Percentiles rank a stretch among this genome's conserved stretches.
Evolutionary conservation across 108 stramenopile species (phyloP).

Genomic region (Cyclostephanos invisitatus): DNA sequence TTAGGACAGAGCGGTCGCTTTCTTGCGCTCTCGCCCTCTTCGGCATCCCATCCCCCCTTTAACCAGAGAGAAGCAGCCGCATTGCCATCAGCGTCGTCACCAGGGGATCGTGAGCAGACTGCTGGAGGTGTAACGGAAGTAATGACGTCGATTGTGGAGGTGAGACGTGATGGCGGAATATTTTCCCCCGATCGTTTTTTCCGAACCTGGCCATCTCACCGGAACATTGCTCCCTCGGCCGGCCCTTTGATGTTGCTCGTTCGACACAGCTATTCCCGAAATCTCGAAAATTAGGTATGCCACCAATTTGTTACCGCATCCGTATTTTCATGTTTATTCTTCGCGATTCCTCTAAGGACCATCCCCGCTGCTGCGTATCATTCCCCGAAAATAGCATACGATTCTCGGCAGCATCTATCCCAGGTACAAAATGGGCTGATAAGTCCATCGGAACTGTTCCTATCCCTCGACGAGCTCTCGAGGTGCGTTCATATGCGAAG

Average conservation of each 20-base stretch:
- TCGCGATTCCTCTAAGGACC: background rate
- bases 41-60: no score
- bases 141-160: constrained; percentile 55
- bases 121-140: background rate
- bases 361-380: background rate
- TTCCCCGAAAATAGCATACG: constrained; percentile 60
- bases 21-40: no score
- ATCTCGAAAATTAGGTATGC: constrained; percentile 56
- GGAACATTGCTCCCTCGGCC: background rate
- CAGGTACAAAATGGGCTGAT: constrained; percentile 80
- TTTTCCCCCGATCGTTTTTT: background rate
- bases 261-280: constrained; percentile 76
- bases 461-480: constrained; percentile 76
- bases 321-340: background rate
- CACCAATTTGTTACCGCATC: background rate
- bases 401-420: constrained; percentile 80
- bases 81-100: no score
- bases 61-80: no score
- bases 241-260: background rate
- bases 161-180: constrained; percentile 13
- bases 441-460: constrained; percentile 69
- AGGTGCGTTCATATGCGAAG: constrained; percentile 23
- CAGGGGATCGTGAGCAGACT: background rate
- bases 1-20: no score
- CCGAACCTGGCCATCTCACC: background rate